These are phyloP conservation scores for Zymoseptoria passerinii DNA, from an alignment of 2,329 filamentous ascomycete genomes.

Conservation along the genomic window DNA sequence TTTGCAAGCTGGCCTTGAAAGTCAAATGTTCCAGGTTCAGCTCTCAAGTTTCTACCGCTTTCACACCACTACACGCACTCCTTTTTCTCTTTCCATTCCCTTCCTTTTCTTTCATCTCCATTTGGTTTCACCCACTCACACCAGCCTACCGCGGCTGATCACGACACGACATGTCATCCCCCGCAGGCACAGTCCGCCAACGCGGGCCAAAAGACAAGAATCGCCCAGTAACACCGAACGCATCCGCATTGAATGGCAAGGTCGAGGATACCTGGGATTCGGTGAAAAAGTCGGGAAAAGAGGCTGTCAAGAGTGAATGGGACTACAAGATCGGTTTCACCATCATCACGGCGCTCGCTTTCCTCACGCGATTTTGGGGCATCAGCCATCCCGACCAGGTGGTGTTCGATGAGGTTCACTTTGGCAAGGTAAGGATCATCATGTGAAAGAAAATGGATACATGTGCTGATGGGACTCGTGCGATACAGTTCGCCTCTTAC, in stretches of 20 bases:
- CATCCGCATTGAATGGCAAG: conserved; percentile 20
- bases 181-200: conserved; percentile 13
- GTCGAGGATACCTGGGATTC: conserved; percentile 34
- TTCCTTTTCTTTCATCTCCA: background rate
- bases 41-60: background rate
- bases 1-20: background rate
- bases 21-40: background rate
- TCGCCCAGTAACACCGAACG: conserved; percentile 17
- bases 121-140: background rate
- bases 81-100: background rate
- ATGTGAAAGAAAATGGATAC: conserved; percentile 19
- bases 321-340: conserved; percentile 74
- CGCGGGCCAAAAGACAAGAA: conserved; percentile 15
- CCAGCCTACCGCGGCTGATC: conserved; percentile 6
- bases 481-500: conserved; percentile 47
- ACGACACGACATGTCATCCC: conserved; percentile 7
- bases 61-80: background rate
- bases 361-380: conserved; percentile 89
- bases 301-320: conserved; percentile 47
- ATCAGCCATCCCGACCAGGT: conserved; percentile 94
- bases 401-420: conserved; percentile 98
- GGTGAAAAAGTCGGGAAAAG: conserved; percentile 28
- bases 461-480: conserved; percentile 1
- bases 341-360: conserved; percentile 74
- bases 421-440: conserved; percentile 70